Percentiles rank a stretch among this genome's conserved stretches.
Evolutionary conservation across 176 grass and related monocot species (phyloP).

Genomic region (Sorghum bicolor): DNA sequence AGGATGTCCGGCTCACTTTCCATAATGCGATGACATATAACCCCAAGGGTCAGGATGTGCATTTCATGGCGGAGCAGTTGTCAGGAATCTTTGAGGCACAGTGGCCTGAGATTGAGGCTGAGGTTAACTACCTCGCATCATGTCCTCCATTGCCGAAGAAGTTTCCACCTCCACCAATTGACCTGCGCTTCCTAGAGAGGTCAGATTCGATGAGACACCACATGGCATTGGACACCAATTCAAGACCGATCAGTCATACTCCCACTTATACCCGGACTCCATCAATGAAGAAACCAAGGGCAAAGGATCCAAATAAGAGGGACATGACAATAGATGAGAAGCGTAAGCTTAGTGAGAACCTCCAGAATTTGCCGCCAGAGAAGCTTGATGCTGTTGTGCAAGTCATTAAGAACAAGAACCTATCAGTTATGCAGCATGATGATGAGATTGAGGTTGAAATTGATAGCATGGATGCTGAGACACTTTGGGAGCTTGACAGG

Average conservation of each 20-base stretch:
- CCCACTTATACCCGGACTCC: constrained; percentile 51
- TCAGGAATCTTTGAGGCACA: constrained; percentile 65
- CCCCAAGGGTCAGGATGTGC: constrained; percentile 88
- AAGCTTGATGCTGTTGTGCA: constrained; percentile 83
- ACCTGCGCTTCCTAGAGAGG: constrained; percentile 61
- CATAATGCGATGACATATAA: constrained; percentile 97
- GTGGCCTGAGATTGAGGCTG: constrained; percentile 75
- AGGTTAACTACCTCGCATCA: constrained; percentile 56
- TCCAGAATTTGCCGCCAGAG: constrained; percentile 81
- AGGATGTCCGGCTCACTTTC: constrained; percentile 87
- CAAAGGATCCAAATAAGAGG: constrained; percentile 91
- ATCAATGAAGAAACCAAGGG: constrained; percentile 88
- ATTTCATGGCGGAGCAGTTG: constrained; percentile 90
- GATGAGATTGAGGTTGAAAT: constrained; percentile 99
- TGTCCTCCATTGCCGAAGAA: constrained; percentile 57
- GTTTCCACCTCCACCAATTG: constrained; percentile 50
- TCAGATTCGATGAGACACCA: constrained; percentile 58
- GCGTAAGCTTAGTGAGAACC: constrained; percentile 80
- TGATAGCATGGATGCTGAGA: constrained; percentile 95
- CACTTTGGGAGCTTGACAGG: constrained; percentile 95
- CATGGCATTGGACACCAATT: constrained; percentile 44
- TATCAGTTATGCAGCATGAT: constrained; percentile 79
- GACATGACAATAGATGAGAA: constrained; percentile 99
- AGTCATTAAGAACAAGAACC: constrained; percentile 93
- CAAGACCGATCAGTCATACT: constrained; percentile 47